These are phyloP conservation scores for Schizopora paradoxa DNA, from an alignment of 1,284 basidiomycete species.

Conservation along the genomic window DNA sequence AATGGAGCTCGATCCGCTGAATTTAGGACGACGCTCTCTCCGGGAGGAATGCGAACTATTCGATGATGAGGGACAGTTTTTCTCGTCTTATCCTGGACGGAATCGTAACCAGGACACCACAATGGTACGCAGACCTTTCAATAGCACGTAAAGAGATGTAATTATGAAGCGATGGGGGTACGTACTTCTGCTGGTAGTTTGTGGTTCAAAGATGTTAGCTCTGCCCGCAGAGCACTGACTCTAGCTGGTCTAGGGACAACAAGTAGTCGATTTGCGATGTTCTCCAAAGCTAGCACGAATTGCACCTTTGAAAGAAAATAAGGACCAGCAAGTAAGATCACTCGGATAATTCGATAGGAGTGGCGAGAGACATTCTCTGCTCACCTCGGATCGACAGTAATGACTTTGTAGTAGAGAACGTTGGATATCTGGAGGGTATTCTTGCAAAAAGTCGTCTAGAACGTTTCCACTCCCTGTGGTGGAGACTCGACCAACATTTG, in stretches of 20 bases:
- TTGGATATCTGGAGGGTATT: slow-evolving; percentile 66
- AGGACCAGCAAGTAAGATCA: slow-evolving; percentile 11
- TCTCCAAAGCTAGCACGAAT: slow-evolving; percentile 86
- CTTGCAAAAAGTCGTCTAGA: slow-evolving; percentile 52
- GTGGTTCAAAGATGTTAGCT: slow-evolving; percentile 94
- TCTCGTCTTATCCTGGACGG: slow-evolving; percentile 33
- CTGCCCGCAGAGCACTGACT: slow-evolving; percentile 91
- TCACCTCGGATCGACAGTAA: slow-evolving; percentile 87
- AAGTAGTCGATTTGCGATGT: slow-evolving; percentile 88
- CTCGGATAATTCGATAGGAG: slow-evolving; percentile 16
- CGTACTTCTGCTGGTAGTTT: slow-evolving; percentile 88
- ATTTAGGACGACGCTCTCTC: slow-evolving; percentile 97
- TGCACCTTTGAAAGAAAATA: slow-evolving; percentile 49
- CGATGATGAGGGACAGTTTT: slow-evolving; percentile 78
- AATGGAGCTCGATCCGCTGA: slow-evolving; percentile 97
- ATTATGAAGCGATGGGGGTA: slow-evolving; percentile 15
- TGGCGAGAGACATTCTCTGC: too few relatives aligned
- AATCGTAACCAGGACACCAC: slow-evolving; percentile 83
- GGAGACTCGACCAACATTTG: slow-evolving; percentile 40
- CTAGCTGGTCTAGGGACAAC: slow-evolving; percentile 93
- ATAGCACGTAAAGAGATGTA: slow-evolving; percentile 15
- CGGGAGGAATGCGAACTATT: slow-evolving; percentile 95
- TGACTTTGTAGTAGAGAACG: slow-evolving; percentile 77
- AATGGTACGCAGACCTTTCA: slow-evolving; percentile 90
- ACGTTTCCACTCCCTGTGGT: slow-evolving; percentile 40